These are phyloP conservation scores for Podaxis sp. DNA, from an alignment of 768 basidiomycete species.

Conservation along the genomic window DNA sequence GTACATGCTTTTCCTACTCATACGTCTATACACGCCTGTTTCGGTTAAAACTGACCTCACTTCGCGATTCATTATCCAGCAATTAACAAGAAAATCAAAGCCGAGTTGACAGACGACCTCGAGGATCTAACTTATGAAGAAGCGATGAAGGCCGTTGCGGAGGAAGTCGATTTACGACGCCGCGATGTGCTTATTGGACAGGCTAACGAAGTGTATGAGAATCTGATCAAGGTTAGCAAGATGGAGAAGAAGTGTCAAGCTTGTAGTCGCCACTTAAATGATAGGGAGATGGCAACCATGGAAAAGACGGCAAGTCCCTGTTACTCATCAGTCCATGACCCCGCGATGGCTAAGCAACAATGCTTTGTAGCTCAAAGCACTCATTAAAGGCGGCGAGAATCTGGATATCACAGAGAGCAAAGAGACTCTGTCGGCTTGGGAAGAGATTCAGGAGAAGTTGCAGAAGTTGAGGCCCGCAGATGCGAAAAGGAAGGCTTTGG, in stretches of 20 bases:
- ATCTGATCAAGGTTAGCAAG: conserved; percentile 55
- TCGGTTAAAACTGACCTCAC: not conserved
- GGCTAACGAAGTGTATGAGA: conserved; percentile 42
- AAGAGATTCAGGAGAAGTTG: conserved; percentile 49
- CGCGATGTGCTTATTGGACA: not conserved
- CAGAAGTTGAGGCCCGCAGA: conserved; percentile 61
- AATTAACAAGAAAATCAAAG: conserved; percentile 27
- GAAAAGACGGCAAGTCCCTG: conserved; percentile 57
- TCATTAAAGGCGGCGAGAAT: conserved; percentile 2
- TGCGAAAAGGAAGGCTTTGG: conserved; percentile 51
- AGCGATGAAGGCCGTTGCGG: conserved; percentile 44
- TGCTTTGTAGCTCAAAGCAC: conserved; percentile 1
- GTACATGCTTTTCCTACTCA: not conserved
- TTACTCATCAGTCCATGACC: not conserved
- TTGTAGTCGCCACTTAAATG: conserved; percentile 70
- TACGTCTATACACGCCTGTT: not conserved
- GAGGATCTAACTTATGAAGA: conserved; percentile 38
- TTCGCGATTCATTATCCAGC: not conserved
- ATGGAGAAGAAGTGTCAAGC: conserved; percentile 68
- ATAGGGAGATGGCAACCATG: conserved; percentile 50
- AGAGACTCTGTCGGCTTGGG: conserved; percentile 59
- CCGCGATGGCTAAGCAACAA: not conserved
- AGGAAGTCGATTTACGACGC: conserved; percentile 8
- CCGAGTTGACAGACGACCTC: conserved; percentile 26
- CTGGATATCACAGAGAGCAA: conserved; percentile 23